Evolutionary conservation across 2,329 filamentous ascomycete species (phyloP).

Genomic region (Keithomyces neogunnii): DNA sequence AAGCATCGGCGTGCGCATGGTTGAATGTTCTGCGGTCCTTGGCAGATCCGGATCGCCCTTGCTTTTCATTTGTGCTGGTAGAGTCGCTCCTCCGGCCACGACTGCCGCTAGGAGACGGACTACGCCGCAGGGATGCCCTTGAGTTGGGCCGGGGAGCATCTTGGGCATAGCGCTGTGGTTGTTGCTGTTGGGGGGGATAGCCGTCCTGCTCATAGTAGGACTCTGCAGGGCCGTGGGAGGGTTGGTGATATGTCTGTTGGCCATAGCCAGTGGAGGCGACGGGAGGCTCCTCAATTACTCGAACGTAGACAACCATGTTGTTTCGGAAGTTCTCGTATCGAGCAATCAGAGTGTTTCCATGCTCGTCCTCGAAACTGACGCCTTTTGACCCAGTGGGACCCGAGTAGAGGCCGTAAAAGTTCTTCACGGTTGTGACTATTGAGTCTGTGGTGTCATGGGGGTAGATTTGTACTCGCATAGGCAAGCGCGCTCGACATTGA

Average conservation of each 20-base stretch:
- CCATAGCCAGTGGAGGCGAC: conserved; percentile 39
- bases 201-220: conserved; percentile 45
- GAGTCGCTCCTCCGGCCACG: conserved; percentile 72
- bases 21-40: conserved; percentile 52
- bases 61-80: conserved; percentile 53
- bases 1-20: conserved; percentile 47
- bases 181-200: conserved; percentile 33
- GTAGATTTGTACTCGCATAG: conserved; percentile 85
- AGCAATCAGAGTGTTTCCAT: conserved; percentile 85
- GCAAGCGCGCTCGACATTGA: conserved; percentile 64
- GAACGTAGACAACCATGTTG: conserved; percentile 89
- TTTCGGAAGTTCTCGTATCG: conserved; percentile 92
- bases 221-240: conserved; percentile 30
- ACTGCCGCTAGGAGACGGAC: conserved; percentile 61
- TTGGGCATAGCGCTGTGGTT: conserved; percentile 44
- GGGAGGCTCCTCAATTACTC: conserved; percentile 60
- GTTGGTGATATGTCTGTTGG: conserved; percentile 36
- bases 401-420: conserved; percentile 95
- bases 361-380: conserved; percentile 89
- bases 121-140: conserved; percentile 65
- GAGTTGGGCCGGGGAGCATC: conserved; percentile 61
- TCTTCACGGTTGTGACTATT: conserved; percentile 96
- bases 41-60: conserved; percentile 57
- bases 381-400: conserved; percentile 61
- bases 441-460: conserved; percentile 95